Evolutionary conservation across 768 basidiomycete species (phyloP).

Genomic region (Lactarius evosmus): DNA sequence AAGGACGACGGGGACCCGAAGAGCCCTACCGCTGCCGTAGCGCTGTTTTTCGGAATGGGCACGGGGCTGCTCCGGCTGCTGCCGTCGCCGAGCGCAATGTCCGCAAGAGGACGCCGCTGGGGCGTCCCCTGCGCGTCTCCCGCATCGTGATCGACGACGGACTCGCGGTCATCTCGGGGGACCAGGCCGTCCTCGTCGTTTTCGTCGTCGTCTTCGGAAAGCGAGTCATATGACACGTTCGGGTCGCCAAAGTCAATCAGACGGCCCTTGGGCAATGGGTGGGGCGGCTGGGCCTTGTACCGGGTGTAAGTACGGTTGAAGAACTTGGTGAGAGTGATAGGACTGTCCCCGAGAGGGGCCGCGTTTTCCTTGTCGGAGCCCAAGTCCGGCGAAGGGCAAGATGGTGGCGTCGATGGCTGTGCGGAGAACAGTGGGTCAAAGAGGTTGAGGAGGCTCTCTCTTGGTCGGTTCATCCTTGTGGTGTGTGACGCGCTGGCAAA

Average conservation of each 20-base stretch:
- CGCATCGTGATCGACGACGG: neutral
- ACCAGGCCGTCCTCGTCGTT: neutral
- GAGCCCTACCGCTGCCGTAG: neutral
- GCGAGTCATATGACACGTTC: conserved; percentile 11
- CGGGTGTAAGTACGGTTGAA: conserved; percentile 25
- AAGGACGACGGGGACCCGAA: conserved; percentile 17
- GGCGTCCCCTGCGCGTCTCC: conserved; percentile 1
- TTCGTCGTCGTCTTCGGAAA: conserved; percentile 1
- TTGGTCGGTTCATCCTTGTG: conserved; percentile 22
- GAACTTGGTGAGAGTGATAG: conserved; percentile 28
- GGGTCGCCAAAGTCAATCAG: conserved; percentile 23
- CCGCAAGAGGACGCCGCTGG: conserved; percentile 26
- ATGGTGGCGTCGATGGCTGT: conserved; percentile 4
- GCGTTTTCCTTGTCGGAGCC: conserved; percentile 29
- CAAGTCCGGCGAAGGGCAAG: conserved; percentile 17
- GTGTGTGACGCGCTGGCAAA: neutral
- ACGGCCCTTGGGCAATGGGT: conserved; percentile 9
- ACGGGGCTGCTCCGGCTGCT: conserved; percentile 10
- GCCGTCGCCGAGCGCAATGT: conserved; percentile 23
- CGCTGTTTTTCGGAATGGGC: neutral
- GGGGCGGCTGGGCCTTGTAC: conserved; percentile 14
- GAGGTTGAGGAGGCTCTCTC: conserved; percentile 27
- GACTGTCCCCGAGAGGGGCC: conserved; percentile 10
- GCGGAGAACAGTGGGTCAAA: conserved; percentile 25
- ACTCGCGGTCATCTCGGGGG: neutral